These are phyloP conservation scores for Erythrophleum fordii DNA, from an alignment of 306 rosid species.

Conservation along the genomic window DNA sequence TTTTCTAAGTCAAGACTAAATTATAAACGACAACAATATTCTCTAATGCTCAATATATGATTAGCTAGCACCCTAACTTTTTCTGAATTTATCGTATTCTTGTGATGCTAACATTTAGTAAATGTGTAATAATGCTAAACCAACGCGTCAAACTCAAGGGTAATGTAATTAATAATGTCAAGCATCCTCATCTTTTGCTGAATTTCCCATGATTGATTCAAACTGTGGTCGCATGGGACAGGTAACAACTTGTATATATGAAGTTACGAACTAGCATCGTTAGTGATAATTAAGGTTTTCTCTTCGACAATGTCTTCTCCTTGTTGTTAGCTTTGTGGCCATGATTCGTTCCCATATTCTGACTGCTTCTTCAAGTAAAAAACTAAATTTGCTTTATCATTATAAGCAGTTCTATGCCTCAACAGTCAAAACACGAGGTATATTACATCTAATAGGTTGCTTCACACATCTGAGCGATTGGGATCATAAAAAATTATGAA, in stretches of 20 bases:
- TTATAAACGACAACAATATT: too few species aligned
- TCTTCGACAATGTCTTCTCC: neutral
- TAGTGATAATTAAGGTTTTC: too few species aligned
- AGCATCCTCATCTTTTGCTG: neutral
- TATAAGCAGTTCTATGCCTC: neutral
- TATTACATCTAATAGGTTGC: neutral
- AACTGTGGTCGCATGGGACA: neutral
- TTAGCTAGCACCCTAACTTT: neutral
- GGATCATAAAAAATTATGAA: neutral
- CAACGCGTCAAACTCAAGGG: constrained; percentile 6
- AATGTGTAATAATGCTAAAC: neutral
- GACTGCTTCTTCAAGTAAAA: too few species aligned
- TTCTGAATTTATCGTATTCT: neutral
- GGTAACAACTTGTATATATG: neutral
- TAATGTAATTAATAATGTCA: neutral
- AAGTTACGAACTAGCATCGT: too few species aligned
- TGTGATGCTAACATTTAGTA: constrained; percentile 2
- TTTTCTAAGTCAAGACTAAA: too few species aligned
- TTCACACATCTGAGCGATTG: neutral
- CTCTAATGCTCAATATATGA: too few species aligned
- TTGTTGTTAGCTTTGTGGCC: neutral
- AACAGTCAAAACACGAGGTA: too few species aligned
- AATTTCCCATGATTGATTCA: constrained; percentile 15
- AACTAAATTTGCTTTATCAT: too few species aligned
- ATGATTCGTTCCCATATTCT: too few species aligned